These are phyloP conservation scores for Fagopyrum tataricum DNA, from an alignment of 148 eudicot species.

Conservation along the genomic window DNA sequence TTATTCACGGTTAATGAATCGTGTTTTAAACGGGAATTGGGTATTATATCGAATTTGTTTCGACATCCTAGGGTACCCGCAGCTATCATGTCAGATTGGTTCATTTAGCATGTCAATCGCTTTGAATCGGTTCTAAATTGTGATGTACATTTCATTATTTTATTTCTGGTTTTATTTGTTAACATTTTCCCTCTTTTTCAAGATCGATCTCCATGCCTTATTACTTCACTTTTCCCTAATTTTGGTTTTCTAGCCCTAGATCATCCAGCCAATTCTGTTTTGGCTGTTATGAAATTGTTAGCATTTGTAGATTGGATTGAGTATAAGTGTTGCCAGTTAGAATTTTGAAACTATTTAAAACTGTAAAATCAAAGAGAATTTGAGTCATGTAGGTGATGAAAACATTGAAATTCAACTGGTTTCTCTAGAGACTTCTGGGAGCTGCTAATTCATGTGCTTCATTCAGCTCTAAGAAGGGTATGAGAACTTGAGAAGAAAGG, in stretches of 20 bases:
- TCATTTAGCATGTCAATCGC: neutral
- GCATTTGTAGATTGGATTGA: neutral
- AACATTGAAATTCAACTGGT: neutral
- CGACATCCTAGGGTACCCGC: neutral
- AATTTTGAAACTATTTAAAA: neutral
- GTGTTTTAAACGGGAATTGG: neutral
- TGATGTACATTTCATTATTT: neutral
- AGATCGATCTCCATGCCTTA: neutral
- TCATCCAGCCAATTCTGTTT: neutral
- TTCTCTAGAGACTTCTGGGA: neutral
- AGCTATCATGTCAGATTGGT: constrained; percentile 6
- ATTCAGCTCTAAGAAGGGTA: neutral
- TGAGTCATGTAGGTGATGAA: neutral
- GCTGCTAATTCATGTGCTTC: neutral
- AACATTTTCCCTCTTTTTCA: neutral
- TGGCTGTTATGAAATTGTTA: neutral
- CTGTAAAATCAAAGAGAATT: neutral
- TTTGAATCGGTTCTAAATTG: constrained; percentile 7
- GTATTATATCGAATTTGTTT: neutral
- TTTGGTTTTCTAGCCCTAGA: neutral
- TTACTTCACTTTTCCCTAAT: neutral
- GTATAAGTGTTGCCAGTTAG: neutral
- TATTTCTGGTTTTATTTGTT: neutral
- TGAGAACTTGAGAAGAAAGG: neutral
- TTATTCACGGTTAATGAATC: neutral